Base-by-base conservation (phyloP, 176 grass and related monocot genomes). In the Carex myosuroides region DNA sequence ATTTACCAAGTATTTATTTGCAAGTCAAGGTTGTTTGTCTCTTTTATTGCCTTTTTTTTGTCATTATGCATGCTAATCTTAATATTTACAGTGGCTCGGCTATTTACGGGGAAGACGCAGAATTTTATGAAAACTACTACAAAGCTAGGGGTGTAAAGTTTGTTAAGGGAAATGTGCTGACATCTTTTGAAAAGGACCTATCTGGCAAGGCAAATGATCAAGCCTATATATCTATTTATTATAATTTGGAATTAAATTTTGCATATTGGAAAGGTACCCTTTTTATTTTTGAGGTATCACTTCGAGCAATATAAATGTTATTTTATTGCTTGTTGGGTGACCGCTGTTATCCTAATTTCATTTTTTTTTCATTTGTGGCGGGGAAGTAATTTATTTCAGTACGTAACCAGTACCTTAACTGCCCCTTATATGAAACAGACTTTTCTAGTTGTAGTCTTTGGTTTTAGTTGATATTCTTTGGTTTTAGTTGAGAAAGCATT, bases 101-200 rank as follows among this genome's bases (percentile, higher is more conserved):
- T 99, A 57, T 99, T 95, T 87, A 92, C 96, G 70, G 82, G 87
- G 48, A 92, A 90, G 72, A 95, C 95, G 77, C 96, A n/a, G 87
- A 90, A 61, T 99, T 89, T 86, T 99, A 99, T 88, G 93, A 99
- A 79, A 89, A 86, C 62, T 95, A 88, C 79, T 99, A 99, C 70
- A 83, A 74, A 76, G 84, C 69, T 14, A 99, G 87, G 88, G 93
- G 93, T 17, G 93, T 95, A 73, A 90, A 92, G 21, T 99, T 99
- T 87, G 81, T 90, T 1, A 99, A 95, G 86, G 96, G 96, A 88
- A 92, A 90, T 79, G 89, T 93, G 50, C 86, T 95, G 86, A 85
- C 89, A 80, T 99, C 93, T 53, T 95, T 99, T 82, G 93, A 93
- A 80, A 93, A 88, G 53, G 91, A 93, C 71, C 80, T 58, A 0